Conservation (phyloP, 768 basidiomycete species). For the Psilocybe sp. region DNA sequence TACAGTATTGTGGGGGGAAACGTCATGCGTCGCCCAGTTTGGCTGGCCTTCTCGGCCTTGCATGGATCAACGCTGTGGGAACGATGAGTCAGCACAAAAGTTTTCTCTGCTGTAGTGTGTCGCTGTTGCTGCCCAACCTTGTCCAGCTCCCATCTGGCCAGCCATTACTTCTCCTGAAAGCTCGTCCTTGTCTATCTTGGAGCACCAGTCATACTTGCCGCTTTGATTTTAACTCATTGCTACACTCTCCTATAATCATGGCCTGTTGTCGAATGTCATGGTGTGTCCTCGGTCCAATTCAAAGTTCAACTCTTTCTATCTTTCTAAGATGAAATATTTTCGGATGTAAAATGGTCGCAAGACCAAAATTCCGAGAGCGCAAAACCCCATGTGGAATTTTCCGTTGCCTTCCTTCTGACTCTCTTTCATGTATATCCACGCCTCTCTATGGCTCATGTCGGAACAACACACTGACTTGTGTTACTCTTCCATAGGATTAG, state of each 20-base stretch:
- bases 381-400: constrained; percentile 52
- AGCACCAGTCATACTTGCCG: neutral
- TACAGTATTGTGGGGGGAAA: too few relatives aligned
- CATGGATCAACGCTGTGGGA: too few relatives aligned
- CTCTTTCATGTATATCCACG: neutral
- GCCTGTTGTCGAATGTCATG: constrained; percentile 6
- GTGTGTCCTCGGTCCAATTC: neutral
- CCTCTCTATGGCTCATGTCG: neutral
- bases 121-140: too few relatives aligned
- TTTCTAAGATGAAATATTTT: constrained; percentile 21
- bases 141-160: too few relatives aligned
- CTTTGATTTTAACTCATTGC: neutral
- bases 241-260: neutral
- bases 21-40: too few relatives aligned
- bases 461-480: too few relatives aligned
- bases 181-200: constrained; percentile 6
- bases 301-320: neutral
- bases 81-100: too few relatives aligned
- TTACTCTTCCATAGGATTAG: too few relatives aligned
- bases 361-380: constrained; percentile 25
- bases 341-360: constrained; percentile 25
- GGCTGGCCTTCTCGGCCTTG: too few relatives aligned
- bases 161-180: constrained; percentile 5
- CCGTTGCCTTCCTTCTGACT: constrained; percentile 68
- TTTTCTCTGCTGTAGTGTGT: too few relatives aligned